Base-by-base conservation (phyloP, 495 filamentous ascomycete genomes). In the Hypomontagnella monticulosa region DNA sequence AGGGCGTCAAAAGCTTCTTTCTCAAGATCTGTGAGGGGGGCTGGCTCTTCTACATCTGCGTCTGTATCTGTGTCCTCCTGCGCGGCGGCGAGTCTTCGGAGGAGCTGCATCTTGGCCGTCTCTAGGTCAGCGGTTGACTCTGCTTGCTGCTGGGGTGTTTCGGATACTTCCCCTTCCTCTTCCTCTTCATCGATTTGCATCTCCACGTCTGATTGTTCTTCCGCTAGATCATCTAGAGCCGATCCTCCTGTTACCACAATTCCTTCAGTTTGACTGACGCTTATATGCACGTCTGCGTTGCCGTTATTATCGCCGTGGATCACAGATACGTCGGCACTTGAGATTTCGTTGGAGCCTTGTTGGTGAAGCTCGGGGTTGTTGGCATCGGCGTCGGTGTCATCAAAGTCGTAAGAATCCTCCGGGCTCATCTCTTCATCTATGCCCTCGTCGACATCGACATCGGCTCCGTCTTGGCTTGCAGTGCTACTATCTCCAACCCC, bases 41-140 rank as follows among this genome's bases (percentile, higher is more conserved):
- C 40, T 6, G 23, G 23, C 23, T 27, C 23, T 27, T 27, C 23
- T 27, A 27, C 23, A 27, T 3, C 23, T 50, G 50, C 56, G 41
- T 43, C 46, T 10, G 66, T 34, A 2, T 66, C 55, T 3, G 41
- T 10, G 36, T 27, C 43, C 9, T 10, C 37, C 1, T 34, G 14
- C 15, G 34, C 11, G 41, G 20, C 34, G 41, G 71, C 74, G 12
- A 88, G 72, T 64, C 74, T 77, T 10, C 80, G 76, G 53, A 88
- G 80, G 5, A 90, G 78, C 27, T 81, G 83, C 18, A 81, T 77
- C 75, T 88, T 88, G 54, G 86, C 88, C 33, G 78, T 81, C 63
- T 85, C 86, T 55, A 90, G 72, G 65, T 80, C 75, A 73, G 79
- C 66, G 68, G 72, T 47, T 8, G 68, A 53, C 58, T 77, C 75